These are phyloP conservation scores for Microcyclosporella mali DNA, from an alignment of 2,329 filamentous ascomycete species.

Conservation along the genomic window DNA sequence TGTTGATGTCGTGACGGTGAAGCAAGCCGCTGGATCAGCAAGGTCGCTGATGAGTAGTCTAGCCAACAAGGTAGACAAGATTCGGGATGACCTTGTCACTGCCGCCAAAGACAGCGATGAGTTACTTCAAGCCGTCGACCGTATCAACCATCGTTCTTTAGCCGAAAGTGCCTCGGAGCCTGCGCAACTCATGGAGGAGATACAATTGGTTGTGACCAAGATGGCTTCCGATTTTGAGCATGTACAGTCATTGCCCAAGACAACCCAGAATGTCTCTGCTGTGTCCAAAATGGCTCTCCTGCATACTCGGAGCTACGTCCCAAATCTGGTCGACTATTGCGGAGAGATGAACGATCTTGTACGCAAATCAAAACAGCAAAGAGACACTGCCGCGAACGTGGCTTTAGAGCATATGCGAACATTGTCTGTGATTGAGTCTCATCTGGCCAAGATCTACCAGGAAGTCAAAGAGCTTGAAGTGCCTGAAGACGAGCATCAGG, in stretches of 20 bases:
- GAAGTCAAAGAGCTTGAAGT: constrained; percentile 67
- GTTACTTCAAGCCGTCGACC: constrained; percentile 39
- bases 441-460: constrained; percentile 64
- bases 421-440: constrained; percentile 72
- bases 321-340: constrained; percentile 52
- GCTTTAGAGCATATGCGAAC: constrained; percentile 71
- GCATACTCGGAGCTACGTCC: constrained; percentile 58
- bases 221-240: constrained; percentile 80
- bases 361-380: constrained; percentile 51
- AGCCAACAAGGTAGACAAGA: constrained; percentile 46
- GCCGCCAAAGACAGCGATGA: constrained; percentile 40
- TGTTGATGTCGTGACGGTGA: constrained; percentile 66
- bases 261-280: constrained; percentile 57
- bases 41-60: constrained; percentile 59
- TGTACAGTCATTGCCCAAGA: constrained; percentile 61
- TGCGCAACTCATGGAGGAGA: constrained; percentile 68
- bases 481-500: constrained; percentile 67
- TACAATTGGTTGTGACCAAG: constrained; percentile 78
- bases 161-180: constrained; percentile 48
- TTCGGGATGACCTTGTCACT: constrained; percentile 38
- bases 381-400: constrained; percentile 61
- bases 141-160: constrained; percentile 32
- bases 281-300: constrained; percentile 59
- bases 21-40: constrained; percentile 64
- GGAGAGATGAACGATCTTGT: constrained; percentile 51